Conservation (phyloP, 2,329 filamentous ascomycete species). For the Ophiocordyceps camponoti-floridani region DNA sequence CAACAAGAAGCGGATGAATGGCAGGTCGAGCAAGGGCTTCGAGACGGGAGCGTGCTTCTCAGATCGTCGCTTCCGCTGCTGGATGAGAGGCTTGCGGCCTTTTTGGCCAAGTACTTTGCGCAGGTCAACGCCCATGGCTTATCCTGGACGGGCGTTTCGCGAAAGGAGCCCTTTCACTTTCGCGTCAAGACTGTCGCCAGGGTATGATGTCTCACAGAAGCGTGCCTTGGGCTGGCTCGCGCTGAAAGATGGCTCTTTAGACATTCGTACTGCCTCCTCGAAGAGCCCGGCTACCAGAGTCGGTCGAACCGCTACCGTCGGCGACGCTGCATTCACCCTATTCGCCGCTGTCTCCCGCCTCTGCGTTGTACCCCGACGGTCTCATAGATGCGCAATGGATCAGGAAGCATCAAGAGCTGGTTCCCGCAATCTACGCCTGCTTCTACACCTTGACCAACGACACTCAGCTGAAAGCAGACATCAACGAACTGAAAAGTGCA, state of each 20-base stretch:
- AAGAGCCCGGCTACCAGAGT: slow-evolving; percentile 32
- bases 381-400: slow-evolving; percentile 70
- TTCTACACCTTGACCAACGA: slow-evolving; percentile 71
- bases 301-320: slow-evolving; percentile 28
- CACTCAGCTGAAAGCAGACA: slow-evolving; percentile 74
- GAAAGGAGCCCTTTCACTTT: slow-evolving; percentile 37
- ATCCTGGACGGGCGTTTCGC: slow-evolving; percentile 48
- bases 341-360: slow-evolving; percentile 73
- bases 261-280: slow-evolving; percentile 38
- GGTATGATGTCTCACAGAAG: slow-evolving; percentile 33
- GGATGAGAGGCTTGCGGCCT: slow-evolving; percentile 43
- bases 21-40: slow-evolving; percentile 29
- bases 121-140: slow-evolving; percentile 43
- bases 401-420: slow-evolving; percentile 68
- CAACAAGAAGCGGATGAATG: slow-evolving; percentile 20
- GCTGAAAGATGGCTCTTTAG: slow-evolving; percentile 17
- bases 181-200: slow-evolving; percentile 59
- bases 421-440: slow-evolving; percentile 65
- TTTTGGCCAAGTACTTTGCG: slow-evolving; percentile 47
- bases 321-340: slow-evolving; percentile 72
- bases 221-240: not conserved
- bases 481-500: slow-evolving; percentile 56
- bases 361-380: slow-evolving; percentile 76
- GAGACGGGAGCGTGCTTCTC: slow-evolving; percentile 42
- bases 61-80: slow-evolving; percentile 54